Evolutionary conservation across 495 filamentous ascomycete species (phyloP).

Genomic region (Collariella sp.): DNA sequence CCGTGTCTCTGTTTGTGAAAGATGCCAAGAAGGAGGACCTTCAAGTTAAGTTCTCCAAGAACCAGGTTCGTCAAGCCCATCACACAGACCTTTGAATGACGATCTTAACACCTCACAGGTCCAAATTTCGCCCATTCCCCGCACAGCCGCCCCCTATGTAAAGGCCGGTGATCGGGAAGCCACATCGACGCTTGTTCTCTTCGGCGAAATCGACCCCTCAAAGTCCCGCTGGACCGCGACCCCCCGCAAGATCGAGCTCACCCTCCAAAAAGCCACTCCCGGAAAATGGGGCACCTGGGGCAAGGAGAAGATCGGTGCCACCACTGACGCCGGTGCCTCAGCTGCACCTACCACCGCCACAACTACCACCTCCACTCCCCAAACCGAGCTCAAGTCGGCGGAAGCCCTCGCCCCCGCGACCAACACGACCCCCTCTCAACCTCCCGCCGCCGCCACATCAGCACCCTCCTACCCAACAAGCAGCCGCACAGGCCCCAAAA

Average conservation of each 20-base stretch:
- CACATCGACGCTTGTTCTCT: conserved; percentile 59
- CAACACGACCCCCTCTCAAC: background rate
- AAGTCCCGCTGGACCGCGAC: conserved; percentile 55
- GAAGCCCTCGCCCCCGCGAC: background rate
- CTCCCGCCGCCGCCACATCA: background rate
- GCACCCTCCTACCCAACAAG: conserved; percentile 79
- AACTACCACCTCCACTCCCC: background rate
- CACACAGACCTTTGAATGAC: too few relatives aligned
- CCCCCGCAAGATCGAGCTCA: conserved; percentile 77
- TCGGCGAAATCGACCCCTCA: conserved; percentile 51
- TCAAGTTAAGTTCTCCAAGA: conserved; percentile 19
- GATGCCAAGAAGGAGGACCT: conserved; percentile 30
- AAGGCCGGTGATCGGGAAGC: conserved; percentile 22
- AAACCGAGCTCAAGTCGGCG: background rate
- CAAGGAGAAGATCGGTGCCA: conserved; percentile 18
- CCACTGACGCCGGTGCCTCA: background rate
- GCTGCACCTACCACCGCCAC: background rate
- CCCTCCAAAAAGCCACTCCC: conserved; percentile 55
- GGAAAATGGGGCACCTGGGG: conserved; percentile 65
- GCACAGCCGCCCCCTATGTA: conserved; percentile 20
- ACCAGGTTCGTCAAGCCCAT: conserved; percentile 18
- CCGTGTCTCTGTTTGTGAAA: conserved; percentile 32
- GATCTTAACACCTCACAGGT: conserved; percentile 14
- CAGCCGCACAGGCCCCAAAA: conserved; percentile 70
- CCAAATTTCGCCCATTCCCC: conserved; percentile 20